A percentile compares a stretch with the other conserved stretches of the same genome.
Conservation (phyloP, 345 rosid species). For the Jatropha curcas region DNA sequence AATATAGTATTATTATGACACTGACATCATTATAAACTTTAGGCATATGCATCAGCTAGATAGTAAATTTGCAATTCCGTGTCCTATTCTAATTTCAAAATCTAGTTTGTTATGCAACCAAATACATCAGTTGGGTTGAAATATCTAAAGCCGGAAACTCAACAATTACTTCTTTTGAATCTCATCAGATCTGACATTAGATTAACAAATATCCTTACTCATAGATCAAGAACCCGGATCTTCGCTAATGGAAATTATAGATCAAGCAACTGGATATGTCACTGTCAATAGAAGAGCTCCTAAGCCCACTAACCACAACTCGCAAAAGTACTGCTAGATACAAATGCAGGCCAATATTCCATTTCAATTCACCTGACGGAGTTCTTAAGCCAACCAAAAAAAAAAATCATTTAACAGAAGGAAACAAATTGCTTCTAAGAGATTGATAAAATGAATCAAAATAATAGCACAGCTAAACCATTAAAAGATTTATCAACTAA, state of each 20-base stretch:
- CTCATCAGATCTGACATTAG: not conserved
- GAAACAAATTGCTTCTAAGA: not conserved
- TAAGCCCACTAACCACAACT: not conserved
- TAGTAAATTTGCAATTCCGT: not conserved
- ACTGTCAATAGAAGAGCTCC: not conserved
- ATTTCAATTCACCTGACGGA: not conserved
- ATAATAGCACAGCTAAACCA: not conserved
- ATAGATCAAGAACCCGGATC: not conserved
- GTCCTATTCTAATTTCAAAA: not conserved
- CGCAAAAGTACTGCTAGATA: too few relatives aligned
- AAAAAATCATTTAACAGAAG: not conserved
- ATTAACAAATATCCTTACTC: not conserved
- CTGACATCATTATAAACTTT: too few relatives aligned
- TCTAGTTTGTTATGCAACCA: not conserved
- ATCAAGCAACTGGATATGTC: not conserved
- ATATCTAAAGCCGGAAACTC: not conserved
- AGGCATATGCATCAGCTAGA: not conserved
- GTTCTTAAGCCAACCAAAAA: not conserved
- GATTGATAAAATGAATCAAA: not conserved
- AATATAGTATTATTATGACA: too few relatives aligned
- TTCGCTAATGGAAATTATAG: not conserved
- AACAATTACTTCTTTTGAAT: not conserved
- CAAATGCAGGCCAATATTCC: not conserved
- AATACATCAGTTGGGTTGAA: not conserved
- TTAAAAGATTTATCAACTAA: not conserved